Conservation (phyloP, 768 basidiomycete species). For the Pleurotus eryngii region DNA sequence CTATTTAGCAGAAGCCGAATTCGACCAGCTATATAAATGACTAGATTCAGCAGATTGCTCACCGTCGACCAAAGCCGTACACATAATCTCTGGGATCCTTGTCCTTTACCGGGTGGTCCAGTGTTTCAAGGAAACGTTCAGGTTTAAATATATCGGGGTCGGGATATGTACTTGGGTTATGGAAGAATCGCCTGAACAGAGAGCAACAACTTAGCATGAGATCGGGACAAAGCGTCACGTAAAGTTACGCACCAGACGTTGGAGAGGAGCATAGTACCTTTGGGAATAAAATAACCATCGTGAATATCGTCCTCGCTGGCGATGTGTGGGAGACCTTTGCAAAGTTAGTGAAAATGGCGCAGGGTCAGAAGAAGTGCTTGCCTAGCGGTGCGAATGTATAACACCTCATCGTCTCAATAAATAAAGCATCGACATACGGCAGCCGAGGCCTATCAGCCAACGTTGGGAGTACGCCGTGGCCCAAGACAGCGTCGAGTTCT, state of each 20-base stretch:
- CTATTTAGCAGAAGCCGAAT: too few relatives aligned
- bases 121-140: slow-evolving; percentile 1
- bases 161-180: slow-evolving; percentile 44
- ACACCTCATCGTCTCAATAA: slow-evolving; percentile 56
- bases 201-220: background rate
- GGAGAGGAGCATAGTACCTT: slow-evolving; percentile 6
- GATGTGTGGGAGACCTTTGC: slow-evolving; percentile 47
- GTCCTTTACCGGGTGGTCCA: slow-evolving; percentile 38
- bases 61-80: slow-evolving; percentile 73
- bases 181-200: slow-evolving; percentile 43
- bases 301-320: slow-evolving; percentile 42
- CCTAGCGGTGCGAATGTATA: slow-evolving; percentile 44
- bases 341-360: too few relatives aligned
- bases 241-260: slow-evolving; percentile 4
- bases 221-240: background rate
- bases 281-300: slow-evolving; percentile 7
- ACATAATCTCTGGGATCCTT: slow-evolving; percentile 57
- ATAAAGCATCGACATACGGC: slow-evolving; percentile 61
- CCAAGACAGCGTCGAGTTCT: slow-evolving; percentile 60
- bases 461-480: slow-evolving; percentile 56
- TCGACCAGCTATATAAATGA: too few relatives aligned
- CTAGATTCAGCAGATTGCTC: too few relatives aligned
- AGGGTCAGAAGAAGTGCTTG: slow-evolving; percentile 1
- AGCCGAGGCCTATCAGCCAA: slow-evolving; percentile 54
- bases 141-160: slow-evolving; percentile 9